A percentile compares a stretch with the other conserved stretches of the same genome.
phyloP scores from a whole-genome alignment of 306 rosid genomes.

The Pterocarpus santalinus region DNA sequence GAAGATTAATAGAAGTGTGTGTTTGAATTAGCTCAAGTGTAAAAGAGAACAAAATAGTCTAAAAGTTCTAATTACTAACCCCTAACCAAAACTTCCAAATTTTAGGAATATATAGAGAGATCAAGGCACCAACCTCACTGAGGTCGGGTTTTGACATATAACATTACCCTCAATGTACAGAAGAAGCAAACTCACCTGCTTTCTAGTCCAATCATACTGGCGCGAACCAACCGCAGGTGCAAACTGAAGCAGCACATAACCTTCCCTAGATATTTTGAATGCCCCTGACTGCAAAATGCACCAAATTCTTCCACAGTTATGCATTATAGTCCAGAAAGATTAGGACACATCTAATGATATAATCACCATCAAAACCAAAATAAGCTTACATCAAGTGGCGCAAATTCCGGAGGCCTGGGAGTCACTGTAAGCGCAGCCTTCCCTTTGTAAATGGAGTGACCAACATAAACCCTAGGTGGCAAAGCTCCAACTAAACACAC shows the following conservation, averaged over 20 bases:
- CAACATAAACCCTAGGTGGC: conserved; percentile 84
- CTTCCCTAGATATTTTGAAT: conserved; percentile 84
- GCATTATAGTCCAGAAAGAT: conserved; percentile 3
- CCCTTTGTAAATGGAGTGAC: conserved; percentile 95
- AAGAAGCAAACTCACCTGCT: conserved; percentile 70
- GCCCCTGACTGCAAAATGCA: conserved; percentile 80
- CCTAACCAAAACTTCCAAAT: conserved; percentile 27
- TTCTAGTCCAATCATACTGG: conserved; percentile 85
- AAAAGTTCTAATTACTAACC: background rate
- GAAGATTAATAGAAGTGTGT: background rate
- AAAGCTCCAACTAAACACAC: conserved; percentile 59
- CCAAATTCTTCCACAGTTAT: conserved; percentile 37
- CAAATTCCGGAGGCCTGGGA: conserved; percentile 87
- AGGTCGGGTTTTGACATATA: background rate
- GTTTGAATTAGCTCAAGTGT: background rate
- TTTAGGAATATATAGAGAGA: conserved; percentile 4
- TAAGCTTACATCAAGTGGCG: conserved; percentile 71
- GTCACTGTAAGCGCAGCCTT: conserved; percentile 89
- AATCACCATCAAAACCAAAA: conserved; percentile 9
- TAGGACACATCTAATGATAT: conserved; percentile 8
- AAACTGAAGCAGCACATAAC: conserved; percentile 89
- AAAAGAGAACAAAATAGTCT: background rate
- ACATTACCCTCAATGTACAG: conserved; percentile 11
- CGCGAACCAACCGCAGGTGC: conserved; percentile 86
- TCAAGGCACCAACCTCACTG: background rate